Evolutionary conservation across 1,284 basidiomycete species (phyloP), one percentile per base, ranked within the genome.

Genomic region (Boletus sp.): DNA sequence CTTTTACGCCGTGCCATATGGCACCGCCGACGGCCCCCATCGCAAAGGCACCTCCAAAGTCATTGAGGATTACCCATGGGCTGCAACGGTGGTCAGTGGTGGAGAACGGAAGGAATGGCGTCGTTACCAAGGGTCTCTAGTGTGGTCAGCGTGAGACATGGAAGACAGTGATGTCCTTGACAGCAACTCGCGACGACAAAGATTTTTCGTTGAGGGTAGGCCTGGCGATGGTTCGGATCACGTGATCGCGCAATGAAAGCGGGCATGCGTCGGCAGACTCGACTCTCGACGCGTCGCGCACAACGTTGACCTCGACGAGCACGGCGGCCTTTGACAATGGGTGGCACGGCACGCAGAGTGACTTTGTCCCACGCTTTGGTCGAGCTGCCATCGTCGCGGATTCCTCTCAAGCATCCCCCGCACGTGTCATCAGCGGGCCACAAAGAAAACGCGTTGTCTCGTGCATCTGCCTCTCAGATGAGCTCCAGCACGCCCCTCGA

Each of bases 1-100:
- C 96, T 72, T 99, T 99, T 66, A 98, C 94, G 57, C 94, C 93
- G 72, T 99, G 94, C 95, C 95, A 99, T 65, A 99, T 94, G 57
- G 91, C 93, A 61, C 95, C 93, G 60, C 94, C 94, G 42, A 95
- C 84, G 19, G 91, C 91, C 66, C 92, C 93, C 93, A 95, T 95
- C 29, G 92, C 82, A 66, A 94, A 95, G 16, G 94, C 94, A 58
- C 93, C 94, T 57, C 95, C 95, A 69, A 96, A 95, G 75, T 99
- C 95, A 74, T 93, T 98, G 57, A 99, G 84, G 68, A 99, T 92
- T 48, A 98, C 95, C 90, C 92, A 98, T 59, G 95, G 95, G 72
- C 95, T 95, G 59, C 0, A 17, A 42, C 14, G 43, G 41, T 4
- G n/a, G 44, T 57, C 27, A 57, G 44, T 5, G 2, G 23, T 0